phyloP scores from a whole-genome alignment of 2,329 filamentous ascomycete genomes.

The Pseudogymnoascus sp. region DNA sequence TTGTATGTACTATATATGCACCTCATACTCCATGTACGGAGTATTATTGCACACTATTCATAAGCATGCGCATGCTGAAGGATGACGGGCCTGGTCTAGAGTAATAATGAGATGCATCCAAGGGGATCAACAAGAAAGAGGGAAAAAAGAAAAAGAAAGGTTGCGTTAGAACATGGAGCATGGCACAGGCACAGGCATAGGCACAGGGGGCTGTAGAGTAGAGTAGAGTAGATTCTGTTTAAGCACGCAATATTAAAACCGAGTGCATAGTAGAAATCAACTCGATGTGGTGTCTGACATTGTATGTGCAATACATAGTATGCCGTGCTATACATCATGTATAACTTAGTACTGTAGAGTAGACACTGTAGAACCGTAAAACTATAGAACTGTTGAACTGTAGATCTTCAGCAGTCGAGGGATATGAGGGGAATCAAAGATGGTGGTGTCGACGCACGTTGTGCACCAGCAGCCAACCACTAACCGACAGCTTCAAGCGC shows the following conservation, averaged over 20 bases:
- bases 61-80: background rate
- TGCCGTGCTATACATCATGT: too few species aligned
- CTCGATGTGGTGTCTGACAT: background rate
- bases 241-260: background rate
- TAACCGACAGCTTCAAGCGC: background rate
- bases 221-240: background rate
- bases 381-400: background rate
- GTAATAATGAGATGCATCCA: background rate
- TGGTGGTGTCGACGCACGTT: background rate
- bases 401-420: background rate
- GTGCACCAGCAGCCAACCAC: background rate
- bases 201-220: background rate
- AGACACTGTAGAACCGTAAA: too few species aligned
- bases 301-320: background rate
- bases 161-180: background rate
- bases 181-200: background rate
- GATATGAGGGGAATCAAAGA: background rate
- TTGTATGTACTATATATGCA: background rate
- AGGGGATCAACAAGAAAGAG: background rate
- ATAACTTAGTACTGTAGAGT: too few species aligned
- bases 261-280: background rate
- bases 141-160: background rate
- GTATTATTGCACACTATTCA: background rate
- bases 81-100: background rate
- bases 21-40: background rate